Conservation (phyloP, 2,329 filamentous ascomycete species). For the Trichoderma polysporum region DNA sequence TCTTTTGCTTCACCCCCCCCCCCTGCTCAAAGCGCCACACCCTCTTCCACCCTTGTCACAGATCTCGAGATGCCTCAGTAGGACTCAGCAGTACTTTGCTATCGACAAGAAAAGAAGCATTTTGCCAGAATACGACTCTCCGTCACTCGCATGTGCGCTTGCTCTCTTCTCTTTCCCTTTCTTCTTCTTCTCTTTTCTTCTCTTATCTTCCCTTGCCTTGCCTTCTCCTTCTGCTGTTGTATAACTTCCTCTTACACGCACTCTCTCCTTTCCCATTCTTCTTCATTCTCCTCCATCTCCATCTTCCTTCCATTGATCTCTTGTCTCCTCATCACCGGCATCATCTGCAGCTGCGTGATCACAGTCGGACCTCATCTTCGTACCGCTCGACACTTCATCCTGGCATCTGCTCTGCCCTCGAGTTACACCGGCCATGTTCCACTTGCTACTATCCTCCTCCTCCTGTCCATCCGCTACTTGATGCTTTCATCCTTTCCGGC, state of each 20-base stretch:
- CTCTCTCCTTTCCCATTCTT: not conserved
- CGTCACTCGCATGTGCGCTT: constrained; percentile 7
- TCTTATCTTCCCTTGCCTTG: not conserved
- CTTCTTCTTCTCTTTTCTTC: not conserved
- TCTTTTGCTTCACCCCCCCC: constrained; percentile 8
- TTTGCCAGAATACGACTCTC: not conserved
- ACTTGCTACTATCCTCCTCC: constrained; percentile 26
- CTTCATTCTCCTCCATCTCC: not conserved
- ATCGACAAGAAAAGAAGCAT: not conserved
- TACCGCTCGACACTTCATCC: constrained; percentile 20
- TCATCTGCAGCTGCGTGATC: not conserved
- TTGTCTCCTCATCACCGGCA: not conserved
- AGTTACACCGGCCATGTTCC: constrained; percentile 31
- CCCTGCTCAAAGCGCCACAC: constrained; percentile 9
- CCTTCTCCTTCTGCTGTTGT: not conserved
- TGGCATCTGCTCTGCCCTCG: constrained; percentile 17
- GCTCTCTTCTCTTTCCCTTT: not conserved
- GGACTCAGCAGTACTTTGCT: not conserved
- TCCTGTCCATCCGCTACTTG: constrained; percentile 22
- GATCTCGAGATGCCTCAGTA: constrained; percentile 7
- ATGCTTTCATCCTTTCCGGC: constrained; percentile 16
- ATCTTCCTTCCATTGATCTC: no score
- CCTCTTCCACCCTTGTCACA: constrained; percentile 10
- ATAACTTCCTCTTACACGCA: no score
- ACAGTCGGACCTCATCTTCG: not conserved